Base-by-base conservation (phyloP, 108 stramenopile species). In the Conticribra weissflogii region DNA sequence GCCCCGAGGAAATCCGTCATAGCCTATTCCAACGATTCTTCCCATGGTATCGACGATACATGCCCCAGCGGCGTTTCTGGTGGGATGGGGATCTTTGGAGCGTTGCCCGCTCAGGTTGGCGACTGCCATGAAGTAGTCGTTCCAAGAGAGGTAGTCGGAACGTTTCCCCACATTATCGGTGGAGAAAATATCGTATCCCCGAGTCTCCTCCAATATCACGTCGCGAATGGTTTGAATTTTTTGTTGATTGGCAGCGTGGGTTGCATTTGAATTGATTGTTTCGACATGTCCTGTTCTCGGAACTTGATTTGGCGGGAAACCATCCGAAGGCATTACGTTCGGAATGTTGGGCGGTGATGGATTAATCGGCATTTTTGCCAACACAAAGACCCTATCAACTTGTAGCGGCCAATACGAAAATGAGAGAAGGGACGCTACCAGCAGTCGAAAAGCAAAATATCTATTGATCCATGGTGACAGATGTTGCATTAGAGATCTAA, bases 1-100 rank as follows among this genome's bases (percentile, higher is more conserved):
- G 21, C 95, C 94, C 23, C 83, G 59, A 5, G 98, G 98, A 71
- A 99, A 97, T 12, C 98, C 98, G 76, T 96, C 97, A 82, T 99
- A 99, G 3, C 98, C 98, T 49, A 97, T 95, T 14, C 93, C 97
- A 30, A 98, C 91, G 64, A 99, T 96, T 12, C 96, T 85, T 50
- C 96, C 95, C 53, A 83, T 56, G 1, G 63, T 53, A 69, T 93
- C 88, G 0, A 88, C 89, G 24, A 91, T 86, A 61, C 88, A 92
- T 7, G 95, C 91, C 17, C 92, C 92, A 51, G 82, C 82, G 12
- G 89, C 85, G 3, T 71, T 79, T 21, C 33, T 65, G 32, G 72
- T 52, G 14, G 82, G 74, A 15, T 55, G 48, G 14, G 98, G 98
- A 71, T 99, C 98, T 55, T 99, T 99, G 18, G 96, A 97, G 25